phyloP scores from a whole-genome alignment of 306 rosid species.

The Prosopis cineraria region DNA sequence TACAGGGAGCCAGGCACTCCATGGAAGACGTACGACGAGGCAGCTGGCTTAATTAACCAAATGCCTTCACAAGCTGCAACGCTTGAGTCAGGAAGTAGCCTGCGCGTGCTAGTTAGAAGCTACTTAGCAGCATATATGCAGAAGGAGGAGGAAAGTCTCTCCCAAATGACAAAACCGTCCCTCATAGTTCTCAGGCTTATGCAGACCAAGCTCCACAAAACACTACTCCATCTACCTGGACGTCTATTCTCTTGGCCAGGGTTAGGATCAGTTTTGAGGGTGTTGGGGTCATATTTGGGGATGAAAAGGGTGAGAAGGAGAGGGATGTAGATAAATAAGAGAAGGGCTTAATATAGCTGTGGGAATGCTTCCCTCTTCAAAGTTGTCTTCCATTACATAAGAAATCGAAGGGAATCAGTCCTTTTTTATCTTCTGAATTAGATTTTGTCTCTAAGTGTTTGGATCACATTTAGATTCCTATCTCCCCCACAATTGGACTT shows the following conservation, averaged over 20 bases:
- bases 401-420: slow-evolving; percentile 44
- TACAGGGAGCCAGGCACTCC: slow-evolving; percentile 99
- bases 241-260: not conserved
- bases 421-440: slow-evolving; percentile 47
- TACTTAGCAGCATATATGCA: slow-evolving; percentile 28
- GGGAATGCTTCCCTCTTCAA: slow-evolving; percentile 36
- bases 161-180: slow-evolving; percentile 25
- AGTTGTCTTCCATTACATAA: slow-evolving; percentile 39
- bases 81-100: too few relatives aligned
- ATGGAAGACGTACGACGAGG: slow-evolving; percentile 11
- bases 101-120: too few relatives aligned
- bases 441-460: slow-evolving; percentile 53
- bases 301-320: not conserved
- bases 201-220: slow-evolving; percentile 29
- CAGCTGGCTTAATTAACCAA: slow-evolving; percentile 20
- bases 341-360: slow-evolving; percentile 38
- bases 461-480: slow-evolving; percentile 58
- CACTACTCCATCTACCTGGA: not conserved
- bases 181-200: slow-evolving; percentile 13
- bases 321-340: slow-evolving; percentile 22
- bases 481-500: slow-evolving; percentile 40
- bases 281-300: slow-evolving; percentile 11
- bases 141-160: not conserved
- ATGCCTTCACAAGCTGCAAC: not conserved
- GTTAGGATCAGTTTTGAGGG: slow-evolving; percentile 28